These are phyloP conservation scores for Flaveria linearis DNA, from an alignment of 129 eudicot species.

Conservation along the genomic window DNA sequence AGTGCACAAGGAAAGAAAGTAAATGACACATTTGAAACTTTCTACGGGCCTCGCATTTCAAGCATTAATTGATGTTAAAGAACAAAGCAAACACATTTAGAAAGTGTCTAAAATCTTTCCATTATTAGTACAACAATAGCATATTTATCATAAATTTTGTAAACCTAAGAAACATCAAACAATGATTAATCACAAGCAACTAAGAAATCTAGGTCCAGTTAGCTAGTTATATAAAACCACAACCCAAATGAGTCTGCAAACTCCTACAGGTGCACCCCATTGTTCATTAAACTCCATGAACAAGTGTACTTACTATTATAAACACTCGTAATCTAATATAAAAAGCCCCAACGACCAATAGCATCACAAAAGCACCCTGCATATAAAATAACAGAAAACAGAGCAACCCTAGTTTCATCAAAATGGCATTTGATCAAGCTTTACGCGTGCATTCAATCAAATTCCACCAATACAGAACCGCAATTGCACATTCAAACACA, in stretches of 20 bases:
- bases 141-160: constrained; percentile 6
- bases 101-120: constrained; percentile 14
- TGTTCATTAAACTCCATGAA: constrained; percentile 21
- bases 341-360: constrained; percentile 23
- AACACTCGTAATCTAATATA: constrained; percentile 20
- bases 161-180: neutral
- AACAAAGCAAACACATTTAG: constrained; percentile 3
- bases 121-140: constrained; percentile 14
- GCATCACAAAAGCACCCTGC: constrained; percentile 12
- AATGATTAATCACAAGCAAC: neutral
- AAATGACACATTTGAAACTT: neutral
- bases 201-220: neutral
- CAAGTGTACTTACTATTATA: constrained; percentile 5
- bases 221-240: constrained; percentile 1
- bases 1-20: constrained; percentile 19
- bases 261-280: constrained; percentile 12
- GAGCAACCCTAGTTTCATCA: constrained; percentile 28
- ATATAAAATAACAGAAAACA: constrained; percentile 23
- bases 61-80: constrained; percentile 26
- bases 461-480: constrained; percentile 36
- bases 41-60: constrained; percentile 10
- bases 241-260: constrained; percentile 17
- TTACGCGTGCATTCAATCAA: constrained; percentile 27
- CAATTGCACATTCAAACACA: constrained; percentile 32
- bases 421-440: constrained; percentile 24